Percentiles rank a stretch among this genome's conserved stretches.
phyloP scores from a whole-genome alignment of 164 flowering plant genomes.

The Amborella trichopoda region DNA sequence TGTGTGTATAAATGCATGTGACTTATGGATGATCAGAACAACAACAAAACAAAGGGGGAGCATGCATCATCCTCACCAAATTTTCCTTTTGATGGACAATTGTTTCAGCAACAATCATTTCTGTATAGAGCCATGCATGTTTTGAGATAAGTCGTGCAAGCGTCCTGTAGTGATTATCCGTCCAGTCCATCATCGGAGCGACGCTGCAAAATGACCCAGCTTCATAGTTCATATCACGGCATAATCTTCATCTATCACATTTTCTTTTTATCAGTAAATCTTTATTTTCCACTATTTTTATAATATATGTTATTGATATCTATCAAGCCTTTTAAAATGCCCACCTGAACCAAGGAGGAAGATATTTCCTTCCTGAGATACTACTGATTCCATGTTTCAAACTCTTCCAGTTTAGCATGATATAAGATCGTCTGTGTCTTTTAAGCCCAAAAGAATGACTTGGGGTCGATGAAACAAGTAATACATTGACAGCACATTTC shows the following conservation, averaged over 20 bases:
- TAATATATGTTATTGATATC: not conserved
- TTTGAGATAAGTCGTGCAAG: slow-evolving; percentile 85
- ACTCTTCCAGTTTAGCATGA: slow-evolving; percentile 11
- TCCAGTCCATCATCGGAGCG: slow-evolving; percentile 99
- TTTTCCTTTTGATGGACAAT: slow-evolving; percentile 74
- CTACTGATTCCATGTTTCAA: slow-evolving; percentile 13
- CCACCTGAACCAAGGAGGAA: slow-evolving; percentile 81
- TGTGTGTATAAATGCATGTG: no score
- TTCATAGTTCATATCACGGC: not conserved
- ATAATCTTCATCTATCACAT: slow-evolving; percentile 3
- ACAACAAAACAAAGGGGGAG: no score
- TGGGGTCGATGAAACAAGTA: no score
- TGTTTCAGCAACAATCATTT: slow-evolving; percentile 96
- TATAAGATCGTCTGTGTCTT: slow-evolving; percentile 25
- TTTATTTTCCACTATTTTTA: not conserved
- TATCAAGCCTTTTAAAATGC: not conserved
- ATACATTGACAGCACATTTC: no score
- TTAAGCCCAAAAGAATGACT: no score
- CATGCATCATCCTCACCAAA: slow-evolving; percentile 62
- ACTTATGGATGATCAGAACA: no score
- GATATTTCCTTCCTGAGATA: slow-evolving; percentile 34
- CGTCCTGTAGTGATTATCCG: slow-evolving; percentile 79
- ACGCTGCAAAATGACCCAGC: slow-evolving; percentile 31
- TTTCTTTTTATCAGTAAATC: not conserved
- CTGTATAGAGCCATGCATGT: slow-evolving; percentile 94